These are phyloP conservation scores for Ganoderma meredithae DNA, from an alignment of 1,284 basidiomycete genomes.

Conservation along the genomic window DNA sequence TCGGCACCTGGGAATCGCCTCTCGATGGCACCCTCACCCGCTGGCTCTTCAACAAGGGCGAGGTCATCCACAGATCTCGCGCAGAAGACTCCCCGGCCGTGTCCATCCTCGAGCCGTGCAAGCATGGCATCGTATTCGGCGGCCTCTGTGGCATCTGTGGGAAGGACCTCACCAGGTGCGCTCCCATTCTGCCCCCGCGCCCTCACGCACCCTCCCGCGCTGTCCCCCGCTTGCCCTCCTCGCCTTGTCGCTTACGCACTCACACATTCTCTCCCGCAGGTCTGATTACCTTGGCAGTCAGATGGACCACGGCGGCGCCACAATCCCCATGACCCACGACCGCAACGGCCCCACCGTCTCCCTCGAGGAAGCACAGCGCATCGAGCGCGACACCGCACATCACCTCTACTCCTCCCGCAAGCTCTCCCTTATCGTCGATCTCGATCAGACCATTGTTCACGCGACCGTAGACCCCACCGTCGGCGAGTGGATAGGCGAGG, in stretches of 20 bases:
- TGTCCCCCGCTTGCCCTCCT: neutral
- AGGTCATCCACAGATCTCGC: slow-evolving; percentile 62
- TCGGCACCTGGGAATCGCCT: slow-evolving; percentile 88
- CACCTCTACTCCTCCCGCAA: slow-evolving; percentile 81
- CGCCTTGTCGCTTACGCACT: neutral
- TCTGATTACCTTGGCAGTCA: slow-evolving; percentile 79
- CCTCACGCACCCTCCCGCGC: slow-evolving; percentile 7
- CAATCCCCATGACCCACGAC: slow-evolving; percentile 87
- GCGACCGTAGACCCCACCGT: slow-evolving; percentile 99
- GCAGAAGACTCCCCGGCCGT: slow-evolving; percentile 68
- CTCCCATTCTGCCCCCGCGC: slow-evolving; percentile 12
- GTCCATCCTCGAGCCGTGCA: slow-evolving; percentile 85
- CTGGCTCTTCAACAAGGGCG: slow-evolving; percentile 71
- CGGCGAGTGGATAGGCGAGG: slow-evolving; percentile 94
- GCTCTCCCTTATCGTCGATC: slow-evolving; percentile 95
- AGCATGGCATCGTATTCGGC: slow-evolving; percentile 91
- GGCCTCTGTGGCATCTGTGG: slow-evolving; percentile 95
- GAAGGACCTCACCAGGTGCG: slow-evolving; percentile 91
- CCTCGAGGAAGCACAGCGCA: slow-evolving; percentile 86
- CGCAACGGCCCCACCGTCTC: slow-evolving; percentile 82
- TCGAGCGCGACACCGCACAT: slow-evolving; percentile 84
- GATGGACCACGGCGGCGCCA: slow-evolving; percentile 53
- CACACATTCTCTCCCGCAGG: slow-evolving; percentile 48
- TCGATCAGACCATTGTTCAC: slow-evolving; percentile 99
- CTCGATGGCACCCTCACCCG: slow-evolving; percentile 75